Percentiles rank a stretch among this genome's conserved stretches.
Conservation (phyloP, 1,284 basidiomycete genomes). For the Violaceomyces palustris region DNA sequence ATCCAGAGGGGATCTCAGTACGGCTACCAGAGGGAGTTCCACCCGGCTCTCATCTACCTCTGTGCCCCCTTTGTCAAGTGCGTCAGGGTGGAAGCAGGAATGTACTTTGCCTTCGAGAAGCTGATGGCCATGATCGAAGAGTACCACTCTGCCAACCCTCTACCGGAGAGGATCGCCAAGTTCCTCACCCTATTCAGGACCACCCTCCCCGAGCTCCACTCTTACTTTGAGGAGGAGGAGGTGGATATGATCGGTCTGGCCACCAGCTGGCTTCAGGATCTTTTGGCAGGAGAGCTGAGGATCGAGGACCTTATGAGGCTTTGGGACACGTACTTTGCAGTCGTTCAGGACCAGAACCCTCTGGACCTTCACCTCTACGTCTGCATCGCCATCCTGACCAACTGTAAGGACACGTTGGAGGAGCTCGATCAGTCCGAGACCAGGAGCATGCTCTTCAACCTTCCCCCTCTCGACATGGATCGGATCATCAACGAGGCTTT, state of each 20-base stretch:
- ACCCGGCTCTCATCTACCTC: slow-evolving; percentile 48
- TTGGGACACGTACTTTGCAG: slow-evolving; percentile 53
- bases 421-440: slow-evolving; percentile 51
- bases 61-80: slow-evolving; percentile 52
- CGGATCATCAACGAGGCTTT: slow-evolving; percentile 51
- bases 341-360: slow-evolving; percentile 44
- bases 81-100: slow-evolving; percentile 50
- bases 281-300: slow-evolving; percentile 48
- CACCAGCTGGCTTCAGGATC: slow-evolving; percentile 48
- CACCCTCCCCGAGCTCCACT: slow-evolving; percentile 50
- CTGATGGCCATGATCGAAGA: slow-evolving; percentile 46
- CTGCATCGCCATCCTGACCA: slow-evolving; percentile 52
- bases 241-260: slow-evolving; percentile 49
- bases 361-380: slow-evolving; percentile 52
- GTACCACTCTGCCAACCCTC: slow-evolving; percentile 29
- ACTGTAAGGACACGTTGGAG: slow-evolving; percentile 52
- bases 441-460: slow-evolving; percentile 49
- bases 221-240: slow-evolving; percentile 53
- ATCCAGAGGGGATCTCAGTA: slow-evolving; percentile 4
- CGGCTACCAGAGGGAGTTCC: slow-evolving; percentile 34
- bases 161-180: slow-evolving; percentile 45
- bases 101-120: slow-evolving; percentile 53
- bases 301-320: slow-evolving; percentile 50
- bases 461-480: slow-evolving; percentile 50
- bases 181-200: slow-evolving; percentile 51